Evolutionary conservation across 164 flowering plant genomes (phyloP), one percentile per base, ranked within the genome.

Genomic region (Protea cynaroides): DNA sequence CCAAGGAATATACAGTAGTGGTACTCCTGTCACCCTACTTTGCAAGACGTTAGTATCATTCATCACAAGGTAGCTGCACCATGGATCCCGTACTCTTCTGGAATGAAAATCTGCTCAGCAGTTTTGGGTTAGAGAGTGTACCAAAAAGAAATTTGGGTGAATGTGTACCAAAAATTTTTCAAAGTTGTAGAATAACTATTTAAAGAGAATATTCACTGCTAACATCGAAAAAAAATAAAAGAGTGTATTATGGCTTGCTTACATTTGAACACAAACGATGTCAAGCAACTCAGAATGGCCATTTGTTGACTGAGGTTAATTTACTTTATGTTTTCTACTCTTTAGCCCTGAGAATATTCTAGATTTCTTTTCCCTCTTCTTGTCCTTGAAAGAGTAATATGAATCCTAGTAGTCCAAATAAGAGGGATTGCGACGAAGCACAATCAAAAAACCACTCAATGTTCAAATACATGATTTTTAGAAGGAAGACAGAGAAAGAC

Each of bases 231-330:
- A n/a, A n/a, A n/a, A n/a, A n/a, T n/a, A 47, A 62, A 52, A 29
- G 56, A 22, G 43, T 38, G 23, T 29, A 47, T 6, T 40, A 66
- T 55, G 65, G 25, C 86, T 81, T 77, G 75, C 97, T 96, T 92
- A 92, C 96, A 92, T 81, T 73, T 89, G 97, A 8, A 67, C 49
- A 13, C 92, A 88, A 19, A 92, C 73, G 47, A 72, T 78, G 64
- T 82, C 70, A 66, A 81, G 73, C 29, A 83, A 69, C 63, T 78
- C 80, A 46, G 67, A 68, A 64, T 78, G 79, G 60, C 70, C 71
- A 44, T 67, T 80, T n/a, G 61, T 71, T 55, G 79, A 65, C 56
- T 73, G 82, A 37, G 78, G 40, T 34, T 69, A 15, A 62, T 56
- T 63, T 43, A 65, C 38, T 71, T 80, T 82, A 25, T 78, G 87